These are phyloP conservation scores for Leccinum olivaceopallidum DNA, from an alignment of 768 basidiomycete species.

Conservation along the genomic window DNA sequence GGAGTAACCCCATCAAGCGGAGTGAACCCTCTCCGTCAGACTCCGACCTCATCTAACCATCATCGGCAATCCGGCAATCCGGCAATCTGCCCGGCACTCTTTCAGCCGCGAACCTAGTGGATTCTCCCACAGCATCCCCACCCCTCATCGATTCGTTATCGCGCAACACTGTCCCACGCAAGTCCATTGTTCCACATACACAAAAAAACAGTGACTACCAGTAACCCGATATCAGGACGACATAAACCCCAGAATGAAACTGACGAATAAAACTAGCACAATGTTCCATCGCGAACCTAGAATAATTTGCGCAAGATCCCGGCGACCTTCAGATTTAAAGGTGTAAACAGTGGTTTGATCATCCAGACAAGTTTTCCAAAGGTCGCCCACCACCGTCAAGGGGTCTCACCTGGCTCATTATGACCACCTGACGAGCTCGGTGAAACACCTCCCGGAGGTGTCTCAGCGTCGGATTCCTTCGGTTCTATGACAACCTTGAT, in stretches of 20 bases:
- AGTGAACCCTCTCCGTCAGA: constrained; percentile 26
- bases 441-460: constrained; percentile 7
- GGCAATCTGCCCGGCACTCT: constrained; percentile 20
- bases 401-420: constrained; percentile 22
- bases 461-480: constrained; percentile 7
- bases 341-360: constrained; percentile 40
- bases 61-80: constrained; percentile 28
- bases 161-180: neutral
- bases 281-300: constrained; percentile 27
- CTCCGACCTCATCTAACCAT: constrained; percentile 26
- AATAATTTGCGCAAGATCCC: constrained; percentile 45
- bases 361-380: constrained; percentile 45
- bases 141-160: neutral
- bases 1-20: constrained; percentile 31
- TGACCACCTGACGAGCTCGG: constrained; percentile 13
- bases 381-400: constrained; percentile 54
- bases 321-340: constrained; percentile 49
- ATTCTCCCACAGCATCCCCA: neutral
- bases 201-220: constrained; percentile 1
- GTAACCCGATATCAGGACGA: constrained; percentile 19
- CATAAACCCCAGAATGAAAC: constrained; percentile 27
- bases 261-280: constrained; percentile 26
- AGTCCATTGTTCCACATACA: constrained; percentile 18
- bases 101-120: constrained; percentile 31
- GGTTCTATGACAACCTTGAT: constrained; percentile 17